Evolutionary conservation across 2,329 filamentous ascomycete genomes (phyloP).

Genomic region (Epichloe sp.): DNA sequence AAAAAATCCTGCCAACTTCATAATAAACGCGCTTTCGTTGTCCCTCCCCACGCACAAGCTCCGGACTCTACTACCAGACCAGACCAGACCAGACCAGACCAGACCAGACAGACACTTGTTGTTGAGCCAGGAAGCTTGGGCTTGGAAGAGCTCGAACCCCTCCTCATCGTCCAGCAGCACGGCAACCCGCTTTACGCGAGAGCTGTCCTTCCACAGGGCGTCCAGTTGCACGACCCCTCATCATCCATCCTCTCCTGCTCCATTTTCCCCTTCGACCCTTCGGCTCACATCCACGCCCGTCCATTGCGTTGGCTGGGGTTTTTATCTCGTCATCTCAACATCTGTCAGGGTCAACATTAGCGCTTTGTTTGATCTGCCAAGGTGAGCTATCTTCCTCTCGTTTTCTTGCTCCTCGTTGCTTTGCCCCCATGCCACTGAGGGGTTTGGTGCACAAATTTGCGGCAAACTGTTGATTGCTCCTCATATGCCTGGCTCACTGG

Average conservation of each 20-base stretch:
- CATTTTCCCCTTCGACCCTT: neutral
- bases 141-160: neutral
- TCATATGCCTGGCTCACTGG: neutral
- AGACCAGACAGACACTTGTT: too few species aligned
- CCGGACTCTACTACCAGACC: too few species aligned
- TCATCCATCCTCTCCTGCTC: neutral
- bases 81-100: too few species aligned
- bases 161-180: neutral
- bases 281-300: neutral
- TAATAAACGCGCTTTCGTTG: too few species aligned
- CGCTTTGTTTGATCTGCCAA: neutral
- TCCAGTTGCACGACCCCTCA: conserved; percentile 2
- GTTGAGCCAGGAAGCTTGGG: too few species aligned
- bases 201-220: neutral
- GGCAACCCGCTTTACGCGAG: neutral
- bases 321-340: neutral
- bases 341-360: too few species aligned
- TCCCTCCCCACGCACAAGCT: too few species aligned
- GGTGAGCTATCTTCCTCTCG: neutral
- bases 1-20: too few species aligned
- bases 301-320: neutral
- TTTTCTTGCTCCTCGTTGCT: neutral
- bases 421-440: too few species aligned
- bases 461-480: neutral
- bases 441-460: neutral